Evolutionary conservation across 345 rosid species (phyloP).

Genomic region (Trapa bicornis): DNA sequence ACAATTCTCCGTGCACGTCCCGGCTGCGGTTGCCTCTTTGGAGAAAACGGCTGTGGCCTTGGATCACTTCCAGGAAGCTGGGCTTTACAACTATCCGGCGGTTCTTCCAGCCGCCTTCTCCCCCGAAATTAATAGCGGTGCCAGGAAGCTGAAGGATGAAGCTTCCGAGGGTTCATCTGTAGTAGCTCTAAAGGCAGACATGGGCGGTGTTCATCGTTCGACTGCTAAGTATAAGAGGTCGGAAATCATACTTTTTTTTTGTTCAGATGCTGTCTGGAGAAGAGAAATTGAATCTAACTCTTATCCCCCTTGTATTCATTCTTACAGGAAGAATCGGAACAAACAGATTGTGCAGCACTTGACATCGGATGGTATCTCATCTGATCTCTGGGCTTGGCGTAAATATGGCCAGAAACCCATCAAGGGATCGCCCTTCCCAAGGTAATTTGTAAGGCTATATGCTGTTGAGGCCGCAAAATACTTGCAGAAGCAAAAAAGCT

Average conservation of each 20-base stretch:
- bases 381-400: constrained; percentile 21
- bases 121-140: background rate
- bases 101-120: background rate
- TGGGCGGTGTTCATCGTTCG: background rate
- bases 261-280: too few relatives aligned
- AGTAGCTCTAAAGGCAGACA: background rate
- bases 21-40: background rate
- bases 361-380: constrained; percentile 7
- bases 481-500: background rate
- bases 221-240: constrained; percentile 6
- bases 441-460: background rate
- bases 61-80: background rate
- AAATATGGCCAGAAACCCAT: constrained; percentile 22
- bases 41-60: constrained; percentile 1
- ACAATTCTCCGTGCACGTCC: background rate
- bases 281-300: too few relatives aligned
- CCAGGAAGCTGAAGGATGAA: background rate
- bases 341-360: constrained; percentile 16
- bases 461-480: background rate
- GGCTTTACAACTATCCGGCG: constrained; percentile 1
- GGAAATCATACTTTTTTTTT: background rate
- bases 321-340: constrained; percentile 11
- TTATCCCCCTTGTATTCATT: too few relatives aligned
- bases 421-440: constrained; percentile 16
- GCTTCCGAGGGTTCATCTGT: background rate